Base-by-base conservation (phyloP, 495 filamentous ascomycete species). In the Jackrogersella minutella region DNA sequence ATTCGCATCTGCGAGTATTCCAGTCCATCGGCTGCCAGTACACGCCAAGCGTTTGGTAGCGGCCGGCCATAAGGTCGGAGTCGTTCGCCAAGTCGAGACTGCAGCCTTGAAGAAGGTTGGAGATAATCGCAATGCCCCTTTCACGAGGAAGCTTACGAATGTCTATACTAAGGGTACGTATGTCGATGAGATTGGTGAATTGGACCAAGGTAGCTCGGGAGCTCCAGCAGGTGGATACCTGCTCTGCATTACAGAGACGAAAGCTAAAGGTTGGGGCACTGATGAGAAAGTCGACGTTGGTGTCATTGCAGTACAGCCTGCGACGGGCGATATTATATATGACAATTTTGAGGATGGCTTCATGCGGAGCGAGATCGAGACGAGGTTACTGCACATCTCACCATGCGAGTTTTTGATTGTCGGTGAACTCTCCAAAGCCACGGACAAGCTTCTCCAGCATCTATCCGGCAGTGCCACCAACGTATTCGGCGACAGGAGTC, bases 161-260 rank as follows among this genome's bases (percentile, higher is more conserved):
- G 79, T 99, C 8, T 99, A 98, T 78, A 99, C 95, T 5, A 99
- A 99, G 76, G 95, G 93, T 22, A 99, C 95, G 0, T 99, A 99
- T 66, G 90, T 99, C 49, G 95, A 99, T 73, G 95, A 99, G 76
- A 82, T 89, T 7, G 94, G 97, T 61, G 91, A 93, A 13, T 75
- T 97, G 8, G 88, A 90, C 41, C 78, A 80, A 47, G 69, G 75
- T 3, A 70, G 72, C 14, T 83, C 85, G 24, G 85, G 87, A 1
- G 85, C 89, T 13, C 87, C 89, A 1, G 84, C 92, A 9, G 96
- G 92, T 2, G 95, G 95, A 7, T 97, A 97, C 74, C 80, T 99
- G 59, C 85, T 98, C 5, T 97, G 96, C 69, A 87, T 99, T 36
- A 97, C 94, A 0, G 95, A 99, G 73, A 86, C 88, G 0, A 90